A percentile compares a stretch with the other conserved stretches of the same genome.
Evolutionary conservation across 2,329 filamentous ascomycete species (phyloP).

Genomic region (Nannizzia gypsea): DNA sequence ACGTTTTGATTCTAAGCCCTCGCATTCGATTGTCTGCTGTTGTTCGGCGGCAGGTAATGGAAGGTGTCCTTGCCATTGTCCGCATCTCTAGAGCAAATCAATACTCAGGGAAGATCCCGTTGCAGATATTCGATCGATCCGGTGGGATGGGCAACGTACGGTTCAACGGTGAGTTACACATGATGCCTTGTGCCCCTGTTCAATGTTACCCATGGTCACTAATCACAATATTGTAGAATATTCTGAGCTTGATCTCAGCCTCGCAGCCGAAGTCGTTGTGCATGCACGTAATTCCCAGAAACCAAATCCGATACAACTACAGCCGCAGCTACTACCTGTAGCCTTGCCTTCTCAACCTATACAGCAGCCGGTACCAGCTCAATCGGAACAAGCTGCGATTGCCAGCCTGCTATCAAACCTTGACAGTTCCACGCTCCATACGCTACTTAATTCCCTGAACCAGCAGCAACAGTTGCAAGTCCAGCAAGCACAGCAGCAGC

Average conservation of each 20-base stretch:
- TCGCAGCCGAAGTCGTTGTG: slow-evolving; percentile 69
- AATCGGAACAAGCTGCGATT: slow-evolving; percentile 40
- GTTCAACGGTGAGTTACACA: slow-evolving; percentile 50
- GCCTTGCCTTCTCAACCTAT: not conserved
- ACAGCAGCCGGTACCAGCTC: slow-evolving; percentile 8
- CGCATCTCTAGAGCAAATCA: slow-evolving; percentile 63
- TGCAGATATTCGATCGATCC: slow-evolving; percentile 77
- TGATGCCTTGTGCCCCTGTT: slow-evolving; percentile 1
- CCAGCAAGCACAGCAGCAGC: not conserved
- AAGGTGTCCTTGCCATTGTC: slow-evolving; percentile 77
- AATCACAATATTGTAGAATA: slow-evolving; percentile 48
- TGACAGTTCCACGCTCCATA: slow-evolving; percentile 59
- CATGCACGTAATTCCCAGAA: slow-evolving; percentile 39
- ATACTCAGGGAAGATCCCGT: slow-evolving; percentile 57
- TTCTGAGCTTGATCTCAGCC: slow-evolving; percentile 62
- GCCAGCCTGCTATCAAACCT: slow-evolving; percentile 55
- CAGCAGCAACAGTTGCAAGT: not conserved
- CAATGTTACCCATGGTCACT: slow-evolving; percentile 12
- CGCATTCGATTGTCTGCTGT: slow-evolving; percentile 65
- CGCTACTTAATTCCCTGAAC: slow-evolving; percentile 50
- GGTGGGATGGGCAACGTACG: slow-evolving; percentile 61
- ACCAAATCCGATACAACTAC: slow-evolving; percentile 21
- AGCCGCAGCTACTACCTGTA: slow-evolving; percentile 22
- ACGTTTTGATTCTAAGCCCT: slow-evolving; percentile 68
- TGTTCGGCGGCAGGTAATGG: slow-evolving; percentile 72